phyloP scores from a whole-genome alignment of 2,329 filamentous ascomycete genomes.

The Fusarium temperatum region DNA sequence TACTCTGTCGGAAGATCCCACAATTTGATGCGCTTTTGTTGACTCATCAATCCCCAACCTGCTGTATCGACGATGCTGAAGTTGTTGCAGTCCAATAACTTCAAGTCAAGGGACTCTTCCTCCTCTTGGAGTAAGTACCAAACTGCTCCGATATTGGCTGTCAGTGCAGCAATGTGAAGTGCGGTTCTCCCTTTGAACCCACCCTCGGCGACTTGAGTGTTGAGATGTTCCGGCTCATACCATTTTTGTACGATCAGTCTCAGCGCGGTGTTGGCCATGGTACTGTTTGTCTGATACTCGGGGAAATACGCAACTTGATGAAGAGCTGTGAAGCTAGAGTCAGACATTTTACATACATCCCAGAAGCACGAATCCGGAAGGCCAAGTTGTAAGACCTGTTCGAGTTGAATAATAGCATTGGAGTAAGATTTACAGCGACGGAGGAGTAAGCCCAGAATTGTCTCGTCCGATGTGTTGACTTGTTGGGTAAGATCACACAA shows the following conservation, averaged over 20 bases:
- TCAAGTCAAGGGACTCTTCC: not conserved
- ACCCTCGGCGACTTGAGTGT: rapidly evolving
- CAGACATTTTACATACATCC: not conserved
- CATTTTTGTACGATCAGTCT: not conserved
- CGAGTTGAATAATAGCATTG: not conserved
- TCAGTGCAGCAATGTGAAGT: not conserved
- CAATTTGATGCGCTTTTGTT: not conserved
- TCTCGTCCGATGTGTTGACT: not conserved
- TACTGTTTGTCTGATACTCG: not conserved
- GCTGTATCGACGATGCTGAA: not conserved
- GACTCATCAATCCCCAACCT: not conserved
- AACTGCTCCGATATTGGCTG: rapidly evolving
- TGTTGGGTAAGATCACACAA: rapidly evolving
- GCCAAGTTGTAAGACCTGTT: not conserved
- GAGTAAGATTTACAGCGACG: not conserved
- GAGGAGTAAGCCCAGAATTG: not conserved
- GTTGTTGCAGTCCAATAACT: not conserved
- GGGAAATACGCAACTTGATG: not conserved
- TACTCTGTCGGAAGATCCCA: not conserved
- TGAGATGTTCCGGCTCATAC: not conserved
- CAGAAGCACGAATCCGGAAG: not conserved
- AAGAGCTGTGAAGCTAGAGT: not conserved
- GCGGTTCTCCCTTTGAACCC: not conserved
- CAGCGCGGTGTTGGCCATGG: not conserved
- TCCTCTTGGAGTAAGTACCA: not conserved